A percentile compares a stretch with the other conserved stretches of the same genome.
Conservation (phyloP, 768 basidiomycete genomes). For the Pleurotus platypus region DNA sequence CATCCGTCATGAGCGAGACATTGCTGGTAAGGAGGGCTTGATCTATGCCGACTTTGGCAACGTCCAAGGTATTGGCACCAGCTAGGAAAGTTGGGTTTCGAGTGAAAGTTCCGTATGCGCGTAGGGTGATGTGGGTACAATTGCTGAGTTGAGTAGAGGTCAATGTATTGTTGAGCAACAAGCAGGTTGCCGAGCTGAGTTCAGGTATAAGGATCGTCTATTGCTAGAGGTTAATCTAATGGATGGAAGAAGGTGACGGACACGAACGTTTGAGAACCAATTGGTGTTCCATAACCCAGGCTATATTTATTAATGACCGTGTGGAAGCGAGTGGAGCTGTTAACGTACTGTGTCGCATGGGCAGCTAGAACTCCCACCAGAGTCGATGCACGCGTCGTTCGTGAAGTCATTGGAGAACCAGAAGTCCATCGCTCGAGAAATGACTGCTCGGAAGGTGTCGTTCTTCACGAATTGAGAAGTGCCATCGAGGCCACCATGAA, state of each 20-base stretch:
- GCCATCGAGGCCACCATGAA: slow-evolving; percentile 47
- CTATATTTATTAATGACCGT: not conserved
- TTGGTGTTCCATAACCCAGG: slow-evolving; percentile 51
- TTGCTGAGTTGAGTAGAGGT: slow-evolving; percentile 34
- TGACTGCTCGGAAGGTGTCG: slow-evolving; percentile 33
- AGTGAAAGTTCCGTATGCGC: slow-evolving; percentile 48
- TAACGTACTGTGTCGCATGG: slow-evolving; percentile 42
- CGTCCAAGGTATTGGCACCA: slow-evolving; percentile 65
- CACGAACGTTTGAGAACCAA: slow-evolving; percentile 57
- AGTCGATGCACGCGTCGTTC: slow-evolving; percentile 48
- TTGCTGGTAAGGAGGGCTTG: slow-evolving; percentile 39
- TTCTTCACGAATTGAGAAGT: slow-evolving; percentile 40
- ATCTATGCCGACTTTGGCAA: slow-evolving; percentile 61
- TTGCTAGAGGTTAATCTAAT: not conserved
- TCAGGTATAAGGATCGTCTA: slow-evolving; percentile 61
- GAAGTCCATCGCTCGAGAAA: slow-evolving; percentile 50
- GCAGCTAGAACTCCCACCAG: slow-evolving; percentile 48
- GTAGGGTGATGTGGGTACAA: slow-evolving; percentile 47
- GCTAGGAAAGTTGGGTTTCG: slow-evolving; percentile 43
- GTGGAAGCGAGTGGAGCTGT: not conserved
- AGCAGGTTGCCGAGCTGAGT: slow-evolving; percentile 52
- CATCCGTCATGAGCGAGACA: slow-evolving; percentile 40
- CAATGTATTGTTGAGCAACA: slow-evolving; percentile 49
- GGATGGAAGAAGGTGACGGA: not conserved
- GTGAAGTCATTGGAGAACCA: slow-evolving; percentile 65